Conservation (phyloP, 2,329 filamentous ascomycete genomes). For the Colletotrichum musae region DNA sequence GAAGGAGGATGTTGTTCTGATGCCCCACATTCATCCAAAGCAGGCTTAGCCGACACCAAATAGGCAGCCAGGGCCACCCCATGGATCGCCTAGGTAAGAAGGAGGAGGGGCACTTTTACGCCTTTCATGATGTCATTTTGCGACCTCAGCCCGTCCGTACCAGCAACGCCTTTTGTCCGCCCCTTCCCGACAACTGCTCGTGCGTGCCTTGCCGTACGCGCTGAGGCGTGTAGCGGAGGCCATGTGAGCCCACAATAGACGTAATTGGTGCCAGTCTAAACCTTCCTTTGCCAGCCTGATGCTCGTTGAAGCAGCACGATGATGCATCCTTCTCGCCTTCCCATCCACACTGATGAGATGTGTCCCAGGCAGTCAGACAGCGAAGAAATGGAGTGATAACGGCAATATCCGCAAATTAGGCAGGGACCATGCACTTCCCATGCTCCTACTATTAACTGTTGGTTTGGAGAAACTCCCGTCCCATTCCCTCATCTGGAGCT, state of each 20-base stretch:
- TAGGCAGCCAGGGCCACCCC: too few relatives aligned
- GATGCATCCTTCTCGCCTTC: conserved; percentile 18
- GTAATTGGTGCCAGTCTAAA: conserved; percentile 23
- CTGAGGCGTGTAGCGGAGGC: conserved; percentile 25
- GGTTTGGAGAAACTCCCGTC: too few relatives aligned
- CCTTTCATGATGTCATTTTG: conserved; percentile 38
- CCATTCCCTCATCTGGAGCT: too few relatives aligned
- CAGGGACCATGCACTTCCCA: too few relatives aligned
- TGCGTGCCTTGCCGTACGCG: conserved; percentile 9
- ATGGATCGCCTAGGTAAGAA: too few relatives aligned
- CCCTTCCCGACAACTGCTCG: conserved; percentile 5
- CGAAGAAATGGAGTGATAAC: not conserved
- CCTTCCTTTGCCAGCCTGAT: not conserved
- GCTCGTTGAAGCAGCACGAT: conserved; percentile 11
- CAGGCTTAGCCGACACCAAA: too few relatives aligned
- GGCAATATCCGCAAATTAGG: not conserved
- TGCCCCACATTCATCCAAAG: too few relatives aligned
- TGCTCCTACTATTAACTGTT: too few relatives aligned
- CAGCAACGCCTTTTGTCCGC: conserved; percentile 18
- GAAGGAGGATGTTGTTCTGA: too few relatives aligned
- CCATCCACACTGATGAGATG: conserved; percentile 11
- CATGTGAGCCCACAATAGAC: conserved; percentile 36
- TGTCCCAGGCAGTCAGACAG: not conserved
- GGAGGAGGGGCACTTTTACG: conserved; percentile 32
- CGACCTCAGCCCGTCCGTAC: conserved; percentile 9